Percentiles rank a stretch among this genome's conserved stretches.
phyloP scores from a whole-genome alignment of 2,329 filamentous ascomycete genomes.

The Pseudogymnoascus sp. region DNA sequence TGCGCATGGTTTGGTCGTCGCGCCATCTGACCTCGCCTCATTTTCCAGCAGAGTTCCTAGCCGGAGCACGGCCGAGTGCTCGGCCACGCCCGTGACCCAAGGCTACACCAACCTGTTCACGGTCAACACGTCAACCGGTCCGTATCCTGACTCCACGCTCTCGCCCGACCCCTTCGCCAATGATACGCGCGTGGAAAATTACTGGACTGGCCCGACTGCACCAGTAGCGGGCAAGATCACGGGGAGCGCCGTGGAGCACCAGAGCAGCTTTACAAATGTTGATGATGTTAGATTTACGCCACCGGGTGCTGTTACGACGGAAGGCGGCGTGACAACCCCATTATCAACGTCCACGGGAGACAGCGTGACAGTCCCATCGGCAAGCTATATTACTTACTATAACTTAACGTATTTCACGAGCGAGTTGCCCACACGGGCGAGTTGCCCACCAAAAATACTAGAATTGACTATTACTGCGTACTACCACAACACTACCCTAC shows the following conservation, averaged over 20 bases:
- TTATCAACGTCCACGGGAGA: background rate
- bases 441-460: too few species aligned
- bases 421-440: too few species aligned
- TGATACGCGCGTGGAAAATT: background rate
- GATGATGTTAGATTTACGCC: background rate
- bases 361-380: background rate
- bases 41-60: background rate
- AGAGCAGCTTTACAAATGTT: background rate
- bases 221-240: constrained; percentile 7
- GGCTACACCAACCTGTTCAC: background rate
- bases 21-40: background rate
- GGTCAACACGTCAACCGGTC: background rate
- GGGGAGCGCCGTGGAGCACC: background rate
- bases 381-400: too few species aligned
- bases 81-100: background rate
- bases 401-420: too few species aligned
- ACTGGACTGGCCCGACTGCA: constrained; percentile 4
- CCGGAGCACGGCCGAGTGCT: background rate
- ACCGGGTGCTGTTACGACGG: background rate
- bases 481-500: too few species aligned
- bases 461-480: too few species aligned
- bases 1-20: background rate
- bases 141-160: background rate
- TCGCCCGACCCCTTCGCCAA: constrained; percentile 5
- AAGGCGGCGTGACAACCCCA: background rate